These are phyloP conservation scores for Danielia oregonensis DNA, from an alignment of 805 yeast species.

Conservation along the genomic window DNA sequence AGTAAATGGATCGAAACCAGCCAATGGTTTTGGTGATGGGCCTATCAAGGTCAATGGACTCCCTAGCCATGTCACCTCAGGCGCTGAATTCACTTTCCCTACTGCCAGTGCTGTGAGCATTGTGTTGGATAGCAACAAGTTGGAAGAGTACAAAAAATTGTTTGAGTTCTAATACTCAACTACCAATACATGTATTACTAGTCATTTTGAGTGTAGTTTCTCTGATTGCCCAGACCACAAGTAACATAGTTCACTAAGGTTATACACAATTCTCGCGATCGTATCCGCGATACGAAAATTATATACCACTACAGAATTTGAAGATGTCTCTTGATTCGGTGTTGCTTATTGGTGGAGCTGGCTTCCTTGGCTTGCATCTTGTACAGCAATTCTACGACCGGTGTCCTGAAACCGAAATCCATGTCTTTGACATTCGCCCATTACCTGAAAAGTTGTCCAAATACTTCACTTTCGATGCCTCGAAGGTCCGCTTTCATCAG, in stretches of 20 bases:
- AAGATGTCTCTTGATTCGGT: slow-evolving; percentile 45
- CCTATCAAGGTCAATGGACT: neutral
- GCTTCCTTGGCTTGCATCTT: slow-evolving; percentile 88
- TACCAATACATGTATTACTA: no score
- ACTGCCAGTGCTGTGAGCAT: slow-evolving; percentile 17
- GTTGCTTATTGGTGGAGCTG: slow-evolving; percentile 91
- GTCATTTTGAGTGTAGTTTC: no score
- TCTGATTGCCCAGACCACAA: no score
- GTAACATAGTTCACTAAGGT: no score
- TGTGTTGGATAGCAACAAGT: slow-evolving; percentile 22
- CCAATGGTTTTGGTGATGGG: slow-evolving; percentile 1
- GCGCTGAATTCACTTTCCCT: slow-evolving; percentile 21
- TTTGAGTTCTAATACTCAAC: slow-evolving; percentile 24
- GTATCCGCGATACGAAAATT: no score
- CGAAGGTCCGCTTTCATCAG: slow-evolving; percentile 54
- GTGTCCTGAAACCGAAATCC: slow-evolving; percentile 66
- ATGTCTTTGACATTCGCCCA: slow-evolving; percentile 89
- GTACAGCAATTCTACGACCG: slow-evolving; percentile 75
- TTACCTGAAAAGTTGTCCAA: slow-evolving; percentile 68
- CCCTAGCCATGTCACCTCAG: no score
- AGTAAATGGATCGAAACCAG: neutral
- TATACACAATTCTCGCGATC: no score
- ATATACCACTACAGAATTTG: no score
- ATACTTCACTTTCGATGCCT: slow-evolving; percentile 69
- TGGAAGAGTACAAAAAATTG: slow-evolving; percentile 22